Base-by-base conservation (phyloP, 2,329 filamentous ascomycete genomes). In the Diaporthe aspalathi region DNA sequence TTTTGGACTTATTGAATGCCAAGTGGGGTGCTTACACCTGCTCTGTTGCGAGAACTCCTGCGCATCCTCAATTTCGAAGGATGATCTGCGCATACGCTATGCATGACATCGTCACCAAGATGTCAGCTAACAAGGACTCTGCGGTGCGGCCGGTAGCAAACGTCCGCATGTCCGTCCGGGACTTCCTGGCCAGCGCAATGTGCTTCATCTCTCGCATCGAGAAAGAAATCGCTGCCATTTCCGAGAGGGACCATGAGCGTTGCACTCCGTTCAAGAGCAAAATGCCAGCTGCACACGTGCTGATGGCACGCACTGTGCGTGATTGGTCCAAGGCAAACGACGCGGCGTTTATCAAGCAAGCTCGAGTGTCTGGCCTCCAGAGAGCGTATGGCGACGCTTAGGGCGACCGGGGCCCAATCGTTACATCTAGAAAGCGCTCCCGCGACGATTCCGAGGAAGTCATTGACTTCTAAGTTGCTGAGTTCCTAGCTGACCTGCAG, bases 41-140 rank as follows among this genome's bases (percentile, higher is more conserved):
- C 38, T 35, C 9, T 5, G 5, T 35, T 35, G 5, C 32, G 32
- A 35, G 32, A n/a, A 0, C 5, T 9, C 6, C 11, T 17, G 27
- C 27, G 27, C 27, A 11, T 8, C 16, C n/a, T 32, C 24, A 9
- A 22, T 17, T 7, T 7, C 6, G 17, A 65, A 8, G 4, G n/a
- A 35, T 20, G 17, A 20, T 65, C 3, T 65, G 60, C 45, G 60
- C 49, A 38, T 65, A 50, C 14, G 60, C 43, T 1, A 65, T 65
- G 60, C 43, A 50, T 1, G 60, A 11, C 16, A 65, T 65, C 20
- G 29, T 65, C 20, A 3, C 20, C 43, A 50, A 49, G 12, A 6
- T 47, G 0, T 63, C 27, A 35, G 20, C 20, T 17, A 20, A 9
- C 2, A 7, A 24, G 1, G 29, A 38, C 8, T 65, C 60, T 16